Evolutionary conservation across 805 yeast genomes (phyloP), one percentile per base, ranked within the genome.

Genomic region (Ogataea sp.): DNA sequence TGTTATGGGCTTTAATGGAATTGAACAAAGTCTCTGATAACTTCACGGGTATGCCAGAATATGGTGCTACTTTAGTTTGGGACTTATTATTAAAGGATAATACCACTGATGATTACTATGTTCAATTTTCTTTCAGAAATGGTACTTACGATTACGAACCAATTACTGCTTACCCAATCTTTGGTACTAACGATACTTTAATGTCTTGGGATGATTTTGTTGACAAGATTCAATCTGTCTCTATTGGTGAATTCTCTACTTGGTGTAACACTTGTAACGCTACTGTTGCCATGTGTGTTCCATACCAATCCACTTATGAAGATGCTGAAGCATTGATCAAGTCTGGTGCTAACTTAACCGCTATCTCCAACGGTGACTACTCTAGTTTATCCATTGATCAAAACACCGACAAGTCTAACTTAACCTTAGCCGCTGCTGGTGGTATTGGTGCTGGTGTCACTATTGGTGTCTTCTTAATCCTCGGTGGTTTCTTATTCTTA

Each of bases 361-460:
- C 44, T 26, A 24, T 61, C 24, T 52, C 50, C 7, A 43, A 41
- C 30, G 63, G 66, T 33, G 51, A 56, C 42, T 52, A 48, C 48
- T 43, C 51, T 8, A 41, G 54, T 8, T 46, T 54, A 25, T 43
- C 48, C 36, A 35, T 52, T 36, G 26, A 28, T n/a, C n/a, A 8
- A 7, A 26, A 39, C 23, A 8, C 21, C 20, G 20, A 38, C 26
- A 36, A 36, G 7, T 43, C 52, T 33, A 46, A 51, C 10, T 50
- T 66, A 36, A 36, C 61, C 6, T 52, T 59, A 16, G 73, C 72
- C 10, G 71, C 43, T 30, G 75, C 74, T 21, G 75, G 75, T 41
- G 75, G 74, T 40, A 68, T 70, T 45, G 75, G 76, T 40, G 75
- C 75, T 14, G 75, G 76, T 43, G 75, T 73, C 24, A 73, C 73